These are phyloP conservation scores for Lentinula novae-zelandiae DNA, from an alignment of 1,284 basidiomycete genomes.

Conservation along the genomic window DNA sequence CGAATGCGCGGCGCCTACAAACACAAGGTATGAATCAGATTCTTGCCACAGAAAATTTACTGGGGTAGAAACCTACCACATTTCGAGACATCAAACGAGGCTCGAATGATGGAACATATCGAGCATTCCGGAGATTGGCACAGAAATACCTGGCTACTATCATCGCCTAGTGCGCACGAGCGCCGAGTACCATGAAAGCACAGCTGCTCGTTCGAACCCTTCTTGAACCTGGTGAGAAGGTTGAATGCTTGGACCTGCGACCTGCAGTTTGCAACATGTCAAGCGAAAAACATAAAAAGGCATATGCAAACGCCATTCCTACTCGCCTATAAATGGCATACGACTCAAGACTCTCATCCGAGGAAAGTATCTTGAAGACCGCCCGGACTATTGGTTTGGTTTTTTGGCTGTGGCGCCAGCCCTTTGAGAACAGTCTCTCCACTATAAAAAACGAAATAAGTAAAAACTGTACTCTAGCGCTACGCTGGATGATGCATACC, in stretches of 20 bases:
- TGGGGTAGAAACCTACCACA: slow-evolving; percentile 38
- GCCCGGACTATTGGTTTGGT: slow-evolving; percentile 43
- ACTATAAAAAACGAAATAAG: slow-evolving; percentile 29
- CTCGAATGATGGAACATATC: slow-evolving; percentile 49
- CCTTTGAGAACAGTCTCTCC: slow-evolving; percentile 44
- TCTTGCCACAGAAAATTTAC: background rate
- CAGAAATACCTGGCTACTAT: slow-evolving; percentile 34
- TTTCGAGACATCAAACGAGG: slow-evolving; percentile 50
- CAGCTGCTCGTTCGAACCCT: slow-evolving; percentile 45
- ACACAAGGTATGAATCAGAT: background rate
- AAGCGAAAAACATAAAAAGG: background rate
- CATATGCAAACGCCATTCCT: no score
- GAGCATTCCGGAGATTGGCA: slow-evolving; percentile 45
- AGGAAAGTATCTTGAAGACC: slow-evolving; percentile 49
- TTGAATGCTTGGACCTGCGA: slow-evolving; percentile 22
- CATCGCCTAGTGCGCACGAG: slow-evolving; percentile 50
- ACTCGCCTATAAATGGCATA: slow-evolving; percentile 48
- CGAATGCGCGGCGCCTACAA: slow-evolving; percentile 44
- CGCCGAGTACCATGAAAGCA: slow-evolving; percentile 62
- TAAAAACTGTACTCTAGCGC: background rate
- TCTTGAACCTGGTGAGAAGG: slow-evolving; percentile 19
- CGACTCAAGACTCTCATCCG: slow-evolving; percentile 39
- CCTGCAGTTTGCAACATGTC: slow-evolving; percentile 16
- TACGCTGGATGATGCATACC: slow-evolving; percentile 7
- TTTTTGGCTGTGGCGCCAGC: slow-evolving; percentile 58